Evolutionary conservation across 176 grass and related monocot species (phyloP), one percentile per base, ranked within the genome.

Genomic region (Rhynchospora breviuscula): DNA sequence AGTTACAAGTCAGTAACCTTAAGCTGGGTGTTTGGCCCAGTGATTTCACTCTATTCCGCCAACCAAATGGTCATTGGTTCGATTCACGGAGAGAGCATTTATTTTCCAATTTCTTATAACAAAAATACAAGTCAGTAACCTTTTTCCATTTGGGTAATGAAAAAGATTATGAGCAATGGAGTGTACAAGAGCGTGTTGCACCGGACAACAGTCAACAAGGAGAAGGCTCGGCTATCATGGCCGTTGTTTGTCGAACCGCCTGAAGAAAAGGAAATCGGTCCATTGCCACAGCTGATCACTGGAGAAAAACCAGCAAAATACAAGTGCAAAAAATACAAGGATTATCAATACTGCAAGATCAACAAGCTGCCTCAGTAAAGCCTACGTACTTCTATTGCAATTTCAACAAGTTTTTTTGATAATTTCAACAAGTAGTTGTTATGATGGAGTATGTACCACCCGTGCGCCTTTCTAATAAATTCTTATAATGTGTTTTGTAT

Each of bases 111-210:
- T 35, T 35, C 33, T 35, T 35, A 35, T 35, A 1, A 3, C 3
- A 35, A 35, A 35, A 35, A 35, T 35, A 3, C 33, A 35, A 35
- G 3, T 35, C 33, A 35, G 35, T 40, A 40, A 40, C 35, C 35
- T 40, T 40, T 40, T 40, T 40, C 4, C 4, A 2, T 5, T 40
- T 3, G 35, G 35, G 35, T 40, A 40, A 40, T 40, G 35, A 40
- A 40, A 40, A 40, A 40, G 35, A 40, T 5, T 40, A 40, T 40
- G 62, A 82, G 79, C 79, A 82, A 82, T 48, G 79, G 57, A 17
- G 29, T 62, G 57, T 82, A 82, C 58, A 82, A 48, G 31, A 82
- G 79, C 15, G 79, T 82, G 57, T 40, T 82, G 51, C 79, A 82
- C 46, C 15, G 79, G 46, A 65, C 79, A 64, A 82, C 57, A 22